Base-by-base conservation (phyloP, 1,284 basidiomycete genomes). In the Ustilago loliicola region DNA sequence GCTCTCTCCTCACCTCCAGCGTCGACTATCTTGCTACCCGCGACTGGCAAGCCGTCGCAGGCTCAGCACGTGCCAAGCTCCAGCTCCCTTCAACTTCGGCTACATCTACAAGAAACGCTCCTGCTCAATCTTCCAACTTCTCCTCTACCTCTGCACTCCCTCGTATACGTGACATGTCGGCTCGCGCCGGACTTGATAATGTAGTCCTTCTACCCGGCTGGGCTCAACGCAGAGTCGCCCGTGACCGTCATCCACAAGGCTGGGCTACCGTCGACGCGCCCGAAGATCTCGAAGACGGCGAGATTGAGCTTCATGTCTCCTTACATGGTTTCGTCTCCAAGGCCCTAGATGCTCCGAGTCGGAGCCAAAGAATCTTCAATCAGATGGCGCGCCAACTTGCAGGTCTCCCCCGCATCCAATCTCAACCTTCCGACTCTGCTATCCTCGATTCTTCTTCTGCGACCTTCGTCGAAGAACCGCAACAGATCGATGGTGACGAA, bases 361-460 rank as follows among this genome's bases (percentile, higher is more conserved):
- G 71, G 32, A 77, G 78, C 40, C 72, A 78, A 52, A 53, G 78
- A 27, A 64, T 80, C 57, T 77, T 78, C 54, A 77, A 80, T 47
- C 78, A 80, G 53, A 80, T 78, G 72, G 78, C 78, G 4, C 67
- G 72, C 17, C 76, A 79, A 42, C 65, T 79, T 1, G 76, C 78
- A 30, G 72, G 72, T 6, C 72, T 79, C 8, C 76, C 76, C 19
- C 48, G 54, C 27, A 72, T 77, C 6, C 69, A 63, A 27, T 51
- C 64, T 34, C 58, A 62, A 42, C 50, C 71, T 15, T 29, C 50
- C 27, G 56, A 36, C 6, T 42, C 66, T 27, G 32, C 65, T 1
- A 34, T 79, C 11, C 56, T 73, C 6, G 66, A 70, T 40, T 34
- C 66, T 23, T 45, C 64, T n/a, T 42, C 55, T 3, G 51, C 55